Evolutionary conservation across 2,329 filamentous ascomycete genomes (phyloP), one percentile per base, ranked within the genome.

Genomic region (Macrophomina tecta): DNA sequence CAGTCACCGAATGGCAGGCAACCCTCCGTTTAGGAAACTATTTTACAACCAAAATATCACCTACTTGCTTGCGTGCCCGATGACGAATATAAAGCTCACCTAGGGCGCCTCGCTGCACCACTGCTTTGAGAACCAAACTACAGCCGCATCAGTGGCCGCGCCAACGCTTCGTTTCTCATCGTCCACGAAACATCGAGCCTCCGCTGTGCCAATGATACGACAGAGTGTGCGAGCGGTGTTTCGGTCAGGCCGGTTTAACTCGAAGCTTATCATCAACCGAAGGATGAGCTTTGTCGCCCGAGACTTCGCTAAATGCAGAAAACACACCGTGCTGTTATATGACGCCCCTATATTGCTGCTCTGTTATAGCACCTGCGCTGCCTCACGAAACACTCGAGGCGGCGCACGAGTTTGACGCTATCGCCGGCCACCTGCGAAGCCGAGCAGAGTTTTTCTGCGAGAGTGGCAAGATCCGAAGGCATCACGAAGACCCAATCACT

Each of bases 111-210:
- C 8, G 12, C 42, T 42, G 40, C 56, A 46, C 42, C 42, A 48
- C 12, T 28, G 56, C 56, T 48, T 61, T 42, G 30, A 34, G 40
- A 61, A 61, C 36, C 34, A 36, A 18, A 34, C 56, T 14, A 32
- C 56, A 23, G 40, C 56, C 28, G 56, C 40, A 61, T 18, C 40
- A 9, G 40, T 61, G 56, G n/a, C 40, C 56, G 12, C 36, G 9
- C 11, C 11, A 8, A 23, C 40, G 55, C 38, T 16, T 28, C 48
- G 40, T 61, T 61, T 61, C 56, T 40, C n/a, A 9, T 34, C 42
- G 45, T 62, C 32, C 30, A 62, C 23, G 58, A 62, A 62, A 62
- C 58, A 62, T 49, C 45, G 30, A 62, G 38, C 45, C 6, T 6
- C 45, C 23, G 2, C 4, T 11, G 58, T 62, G 45, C 45, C 58